Evolutionary conservation across 768 basidiomycete species (phyloP).

Genomic region (Kwoniella sp.): DNA sequence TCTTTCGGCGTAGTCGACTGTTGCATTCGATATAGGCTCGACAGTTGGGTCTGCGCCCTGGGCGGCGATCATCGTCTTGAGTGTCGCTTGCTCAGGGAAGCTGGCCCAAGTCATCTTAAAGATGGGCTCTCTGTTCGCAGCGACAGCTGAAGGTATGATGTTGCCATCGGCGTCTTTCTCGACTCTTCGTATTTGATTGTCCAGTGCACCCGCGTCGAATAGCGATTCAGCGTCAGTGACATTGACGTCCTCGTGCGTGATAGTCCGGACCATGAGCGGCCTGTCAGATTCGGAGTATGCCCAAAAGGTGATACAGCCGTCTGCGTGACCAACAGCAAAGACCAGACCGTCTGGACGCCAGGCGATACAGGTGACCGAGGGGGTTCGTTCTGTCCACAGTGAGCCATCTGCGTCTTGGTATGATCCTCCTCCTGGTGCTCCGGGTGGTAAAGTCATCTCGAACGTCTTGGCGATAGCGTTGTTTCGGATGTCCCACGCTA

Average conservation of each 20-base stretch:
- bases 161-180: conserved; percentile 35
- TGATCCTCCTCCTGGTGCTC: conserved; percentile 76
- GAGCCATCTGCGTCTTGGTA: conserved; percentile 62
- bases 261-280: conserved; percentile 72
- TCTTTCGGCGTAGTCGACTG: conserved; percentile 59
- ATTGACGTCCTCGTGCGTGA: conserved; percentile 59
- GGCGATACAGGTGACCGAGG: conserved; percentile 69
- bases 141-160: conserved; percentile 28
- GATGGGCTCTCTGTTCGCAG: conserved; percentile 67
- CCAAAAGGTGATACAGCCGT: conserved; percentile 84
- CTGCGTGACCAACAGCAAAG: conserved; percentile 76
- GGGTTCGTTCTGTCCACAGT: conserved; percentile 70
- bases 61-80: conserved; percentile 51
- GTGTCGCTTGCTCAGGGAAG: conserved; percentile 62
- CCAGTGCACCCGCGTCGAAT: conserved; percentile 55
- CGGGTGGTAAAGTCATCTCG: conserved; percentile 72
- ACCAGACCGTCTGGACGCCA: conserved; percentile 73
- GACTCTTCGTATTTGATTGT: conserved; percentile 31
- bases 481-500: conserved; percentile 57
- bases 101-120: conserved; percentile 85
- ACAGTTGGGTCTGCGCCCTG: conserved; percentile 46
- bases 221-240: conserved; percentile 57
- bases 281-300: conserved; percentile 74
- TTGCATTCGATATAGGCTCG: conserved; percentile 49
- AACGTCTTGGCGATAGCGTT: conserved; percentile 61